Base-by-base conservation (phyloP, 306 rosid genomes). In the Bauhinia variegata region DNA sequence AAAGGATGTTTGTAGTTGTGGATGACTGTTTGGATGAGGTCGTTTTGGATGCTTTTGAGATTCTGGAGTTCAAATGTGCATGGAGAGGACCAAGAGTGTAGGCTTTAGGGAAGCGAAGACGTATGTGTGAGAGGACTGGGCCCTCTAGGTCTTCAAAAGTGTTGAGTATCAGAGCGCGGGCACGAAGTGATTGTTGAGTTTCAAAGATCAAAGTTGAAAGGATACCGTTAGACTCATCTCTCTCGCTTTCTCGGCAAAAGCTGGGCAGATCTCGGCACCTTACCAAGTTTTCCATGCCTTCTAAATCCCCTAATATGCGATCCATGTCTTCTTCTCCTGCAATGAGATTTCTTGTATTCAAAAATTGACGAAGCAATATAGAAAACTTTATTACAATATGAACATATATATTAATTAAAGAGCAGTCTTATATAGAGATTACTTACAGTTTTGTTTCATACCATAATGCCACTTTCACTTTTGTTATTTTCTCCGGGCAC, bases 101-200 rank as follows among this genome's bases (percentile, higher is more conserved):
- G 16, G 65, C 14, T 1, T 67, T 74, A 6, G 83, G 72, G 62
- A 68, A 75, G 0, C 37, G 54, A 3, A 12, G 68, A 2, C 78
- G 74, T 0, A 84, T 48, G 0, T 69, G 68, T 16, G 70, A 48
- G 11, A 84, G 58, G 2, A 81, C 37, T 0, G 86, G 82, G 3
- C 65, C 68, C 53, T 89, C 96, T 16, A 87, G 61, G 0, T 85
- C 91, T n/a, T 89, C 87, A 11, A 80, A 87, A 0, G 96, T 77
- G 85, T 89, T 89, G 47, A 86, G 44, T 5, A 89, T 75, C 3
- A 84, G 4, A 1, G 81, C 83, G 8, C 64, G 52, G 6, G 82
- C 81, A 59, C 65, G 23, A 1, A 54, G 37, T 7, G 80, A 34
- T 38, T 77, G 61, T 1, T 13, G 32, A 46, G 79, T 74, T 33